phyloP scores from a whole-genome alignment of 768 basidiomycete genomes.

The Rhodotorula kratochvilovae region DNA sequence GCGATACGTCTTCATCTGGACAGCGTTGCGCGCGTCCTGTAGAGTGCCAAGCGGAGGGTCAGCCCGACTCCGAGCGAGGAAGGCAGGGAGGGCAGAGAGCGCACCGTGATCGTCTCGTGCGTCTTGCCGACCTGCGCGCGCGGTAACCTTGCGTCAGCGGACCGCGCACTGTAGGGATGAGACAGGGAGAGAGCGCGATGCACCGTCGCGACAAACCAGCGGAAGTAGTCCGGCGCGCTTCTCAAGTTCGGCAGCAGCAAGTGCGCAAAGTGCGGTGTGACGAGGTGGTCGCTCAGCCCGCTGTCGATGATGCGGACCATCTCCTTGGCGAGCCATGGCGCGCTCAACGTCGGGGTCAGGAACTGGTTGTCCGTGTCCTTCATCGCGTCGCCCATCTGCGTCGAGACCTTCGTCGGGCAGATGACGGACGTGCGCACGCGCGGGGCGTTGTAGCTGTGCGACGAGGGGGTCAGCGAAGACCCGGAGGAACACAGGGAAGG shows the following conservation, averaged over 20 bases:
- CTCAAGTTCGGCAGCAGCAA: constrained; percentile 16
- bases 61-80: neutral
- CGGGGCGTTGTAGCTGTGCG: constrained; percentile 29
- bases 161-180: neutral
- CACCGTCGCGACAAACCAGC: constrained; percentile 18
- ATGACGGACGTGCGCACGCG: constrained; percentile 31
- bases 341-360: constrained; percentile 26
- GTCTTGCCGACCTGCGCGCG: constrained; percentile 22
- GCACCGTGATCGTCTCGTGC: constrained; percentile 23
- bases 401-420: constrained; percentile 34
- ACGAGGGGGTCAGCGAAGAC: neutral
- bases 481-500: neutral
- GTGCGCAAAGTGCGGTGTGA: constrained; percentile 24
- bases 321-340: constrained; percentile 12
- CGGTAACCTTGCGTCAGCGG: neutral
- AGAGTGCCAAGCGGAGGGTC: neutral
- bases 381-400: constrained; percentile 34
- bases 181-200: neutral
- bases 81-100: neutral
- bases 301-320: constrained; percentile 30
- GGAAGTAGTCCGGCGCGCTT: constrained; percentile 23
- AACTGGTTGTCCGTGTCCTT: constrained; percentile 25
- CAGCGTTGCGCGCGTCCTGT: constrained; percentile 18
- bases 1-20: constrained; percentile 12
- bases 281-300: constrained; percentile 30